Evolutionary conservation across 495 filamentous ascomycete genomes (phyloP), one percentile per base, ranked within the genome.

Genomic region (Wilcoxina mikolae): DNA sequence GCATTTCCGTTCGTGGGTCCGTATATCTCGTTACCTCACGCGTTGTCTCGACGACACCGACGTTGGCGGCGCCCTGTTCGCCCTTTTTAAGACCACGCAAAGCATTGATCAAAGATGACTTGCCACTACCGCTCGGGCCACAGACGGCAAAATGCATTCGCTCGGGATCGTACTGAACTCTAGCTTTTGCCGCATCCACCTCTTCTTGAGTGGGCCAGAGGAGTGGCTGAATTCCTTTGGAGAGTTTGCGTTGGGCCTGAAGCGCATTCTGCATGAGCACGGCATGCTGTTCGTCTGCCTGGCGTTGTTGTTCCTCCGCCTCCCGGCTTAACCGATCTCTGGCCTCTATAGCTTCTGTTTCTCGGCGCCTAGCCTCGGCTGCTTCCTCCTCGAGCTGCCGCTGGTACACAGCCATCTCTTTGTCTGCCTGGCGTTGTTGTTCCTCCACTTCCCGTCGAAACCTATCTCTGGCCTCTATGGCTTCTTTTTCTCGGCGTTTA

Each of bases 51-150:
- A n/a, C 54, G 0, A 28, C 44, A 1, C 60, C 60, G 1, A 51
- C 51, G 3, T 12, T 43, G 4, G 53, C 57, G 20, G 49, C 35
- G 9, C 35, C n/a, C 28, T 42, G 11, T 12, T 45, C 11, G 11
- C 27, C 43, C 2, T 41, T 28, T 10, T n/a, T 44, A 5, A 54
- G 18, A n/a, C 58, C 58, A 12, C 51, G 58, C 26, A 60, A 48
- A 12, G 58, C 58, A 38, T 63, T 61, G 26, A 62, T 46, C 26
- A 62, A 35, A 0, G 58, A 57, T 0, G 48, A 54, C 26, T 62
- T 62, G 3, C 60, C 60, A 10, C 18, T 50, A 0, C 60, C 60
- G 26, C 54, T 27, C 1, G 28, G 15, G 15, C 60, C 60, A 2
- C 46, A 29, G 25, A 62, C 49, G 15, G 60, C 60, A 24, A 57